Conservation (phyloP, 129 eudicot genomes). For the Flaveria brownii region DNA sequence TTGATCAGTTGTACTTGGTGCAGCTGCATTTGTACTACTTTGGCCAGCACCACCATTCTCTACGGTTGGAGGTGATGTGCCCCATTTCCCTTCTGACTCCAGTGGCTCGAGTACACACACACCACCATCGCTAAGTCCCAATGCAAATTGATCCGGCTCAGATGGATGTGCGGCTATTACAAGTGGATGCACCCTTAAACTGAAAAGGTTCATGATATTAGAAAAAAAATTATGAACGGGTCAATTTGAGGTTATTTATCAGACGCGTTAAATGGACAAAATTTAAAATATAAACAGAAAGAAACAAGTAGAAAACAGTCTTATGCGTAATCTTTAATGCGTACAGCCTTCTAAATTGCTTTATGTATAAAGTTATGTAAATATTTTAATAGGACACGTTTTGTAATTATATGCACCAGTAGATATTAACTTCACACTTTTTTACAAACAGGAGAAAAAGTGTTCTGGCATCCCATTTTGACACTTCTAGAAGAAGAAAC, state of each 20-base stretch:
- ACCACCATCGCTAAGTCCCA: constrained; percentile 84
- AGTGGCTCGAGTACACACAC: constrained; percentile 71
- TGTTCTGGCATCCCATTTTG: neutral
- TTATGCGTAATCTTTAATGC: neutral
- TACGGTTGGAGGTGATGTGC: constrained; percentile 56
- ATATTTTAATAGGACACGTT: neutral
- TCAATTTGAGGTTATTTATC: neutral
- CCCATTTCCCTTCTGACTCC: constrained; percentile 91
- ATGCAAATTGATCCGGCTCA: constrained; percentile 72
- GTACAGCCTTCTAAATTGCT: neutral
- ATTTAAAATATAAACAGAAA: neutral
- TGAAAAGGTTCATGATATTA: constrained; percentile 31
- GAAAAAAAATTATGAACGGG: neutral
- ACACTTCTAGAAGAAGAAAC: neutral
- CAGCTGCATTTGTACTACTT: constrained; percentile 48
- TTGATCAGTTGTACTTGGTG: constrained; percentile 52
- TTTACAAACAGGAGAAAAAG: neutral
- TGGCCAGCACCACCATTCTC: constrained; percentile 73
- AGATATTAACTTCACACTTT: neutral
- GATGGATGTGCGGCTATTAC: constrained; percentile 82
- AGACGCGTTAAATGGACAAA: neutral
- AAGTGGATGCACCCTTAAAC: constrained; percentile 60
- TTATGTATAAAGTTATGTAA: neutral
- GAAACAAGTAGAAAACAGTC: neutral
- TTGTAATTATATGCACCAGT: neutral